phyloP scores from a whole-genome alignment of 306 rosid genomes.

The Inga leiocalycina region DNA sequence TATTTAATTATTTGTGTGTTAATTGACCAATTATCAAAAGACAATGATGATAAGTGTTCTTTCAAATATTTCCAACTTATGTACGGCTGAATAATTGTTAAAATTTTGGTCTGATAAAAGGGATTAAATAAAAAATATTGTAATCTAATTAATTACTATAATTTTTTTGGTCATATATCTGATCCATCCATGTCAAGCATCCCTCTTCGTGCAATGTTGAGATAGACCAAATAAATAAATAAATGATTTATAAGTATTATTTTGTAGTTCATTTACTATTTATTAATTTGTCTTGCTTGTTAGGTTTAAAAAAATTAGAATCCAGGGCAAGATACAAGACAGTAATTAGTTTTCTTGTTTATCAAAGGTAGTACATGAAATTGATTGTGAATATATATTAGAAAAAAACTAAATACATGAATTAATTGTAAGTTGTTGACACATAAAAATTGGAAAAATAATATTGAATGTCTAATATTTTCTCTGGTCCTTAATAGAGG shows the following conservation, averaged over 20 bases:
- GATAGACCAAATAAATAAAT: neutral
- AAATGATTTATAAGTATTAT: too few species aligned
- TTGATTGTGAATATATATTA: too few species aligned
- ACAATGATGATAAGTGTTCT: neutral
- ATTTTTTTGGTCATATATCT: neutral
- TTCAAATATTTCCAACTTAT: neutral
- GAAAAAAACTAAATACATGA: too few species aligned
- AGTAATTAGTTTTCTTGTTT: too few species aligned
- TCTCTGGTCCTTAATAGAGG: too few species aligned
- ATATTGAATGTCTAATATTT: too few species aligned
- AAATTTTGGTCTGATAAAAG: neutral
- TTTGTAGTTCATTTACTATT: neutral
- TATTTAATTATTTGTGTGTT: neutral
- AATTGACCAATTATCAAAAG: neutral
- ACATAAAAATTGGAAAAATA: too few species aligned
- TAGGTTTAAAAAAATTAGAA: neutral
- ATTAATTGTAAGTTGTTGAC: too few species aligned
- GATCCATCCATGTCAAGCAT: neutral
- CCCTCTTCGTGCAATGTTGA: neutral
- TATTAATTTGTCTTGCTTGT: neutral
- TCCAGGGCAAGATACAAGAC: neutral
- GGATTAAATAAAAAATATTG: too few species aligned
- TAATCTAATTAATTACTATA: neutral
- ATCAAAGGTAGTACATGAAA: too few species aligned
- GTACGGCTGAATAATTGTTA: neutral